These are phyloP conservation scores for Porpolomopsis calyptriformis DNA, from an alignment of 768 basidiomycete species.

Conservation along the genomic window DNA sequence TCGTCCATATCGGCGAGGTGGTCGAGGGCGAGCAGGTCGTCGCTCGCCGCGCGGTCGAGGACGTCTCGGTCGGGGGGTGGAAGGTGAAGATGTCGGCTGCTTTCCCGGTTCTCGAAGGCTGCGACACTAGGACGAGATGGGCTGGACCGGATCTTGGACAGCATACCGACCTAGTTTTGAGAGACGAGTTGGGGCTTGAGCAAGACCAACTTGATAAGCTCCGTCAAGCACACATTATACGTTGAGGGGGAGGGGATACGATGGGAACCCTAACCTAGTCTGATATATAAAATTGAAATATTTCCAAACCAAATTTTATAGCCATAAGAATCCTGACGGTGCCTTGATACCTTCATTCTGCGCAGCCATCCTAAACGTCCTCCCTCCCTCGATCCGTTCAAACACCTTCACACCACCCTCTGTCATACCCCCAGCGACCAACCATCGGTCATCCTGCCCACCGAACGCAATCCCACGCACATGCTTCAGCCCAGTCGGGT, in stretches of 20 bases:
- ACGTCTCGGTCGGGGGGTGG: slow-evolving; percentile 57
- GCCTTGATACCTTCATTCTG: too few species aligned
- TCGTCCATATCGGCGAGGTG: slow-evolving; percentile 53
- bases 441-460: too few species aligned
- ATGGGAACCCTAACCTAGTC: too few species aligned
- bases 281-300: too few species aligned
- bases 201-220: background rate
- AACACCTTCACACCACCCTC: too few species aligned
- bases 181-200: background rate
- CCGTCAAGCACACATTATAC: background rate
- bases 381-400: too few species aligned
- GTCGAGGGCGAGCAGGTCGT: slow-evolving; percentile 45
- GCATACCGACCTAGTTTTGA: slow-evolving; percentile 42
- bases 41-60: slow-evolving; percentile 46
- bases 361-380: too few species aligned
- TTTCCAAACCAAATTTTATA: too few species aligned
- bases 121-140: slow-evolving; percentile 49
- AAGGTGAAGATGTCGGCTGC: slow-evolving; percentile 58
- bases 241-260: background rate
- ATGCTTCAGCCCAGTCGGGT: too few species aligned
- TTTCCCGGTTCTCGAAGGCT: slow-evolving; percentile 52
- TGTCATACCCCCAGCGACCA: too few species aligned
- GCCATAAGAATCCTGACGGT: too few species aligned
- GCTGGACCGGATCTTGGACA: slow-evolving; percentile 59
- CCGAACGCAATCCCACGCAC: too few species aligned